phyloP scores from a whole-genome alignment of 169 alveolate species.

The Eimeria brunetti region DNA sequence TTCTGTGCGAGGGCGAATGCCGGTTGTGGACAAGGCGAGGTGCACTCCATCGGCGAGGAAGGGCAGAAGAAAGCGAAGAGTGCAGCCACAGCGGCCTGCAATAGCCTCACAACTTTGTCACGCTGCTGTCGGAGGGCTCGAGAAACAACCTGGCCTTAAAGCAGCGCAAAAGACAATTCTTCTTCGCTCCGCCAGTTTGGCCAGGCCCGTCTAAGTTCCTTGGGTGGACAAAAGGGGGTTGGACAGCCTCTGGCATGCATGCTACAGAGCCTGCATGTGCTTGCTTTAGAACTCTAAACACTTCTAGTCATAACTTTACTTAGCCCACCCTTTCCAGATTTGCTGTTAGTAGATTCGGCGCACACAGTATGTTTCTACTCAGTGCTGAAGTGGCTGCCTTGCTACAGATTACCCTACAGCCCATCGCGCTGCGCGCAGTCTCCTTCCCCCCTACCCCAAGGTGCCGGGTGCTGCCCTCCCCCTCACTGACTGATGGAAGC shows the following conservation, averaged over 20 bases:
- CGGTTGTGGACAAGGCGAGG: background rate
- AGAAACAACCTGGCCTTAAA: constrained; percentile 40
- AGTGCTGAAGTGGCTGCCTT: background rate
- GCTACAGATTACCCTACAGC: background rate
- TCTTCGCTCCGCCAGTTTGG: background rate
- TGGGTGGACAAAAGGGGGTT: background rate
- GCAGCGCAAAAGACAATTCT: background rate
- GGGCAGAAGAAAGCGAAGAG: background rate
- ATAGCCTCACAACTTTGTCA: constrained; percentile 17
- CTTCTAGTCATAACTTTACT: no score
- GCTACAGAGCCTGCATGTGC: background rate
- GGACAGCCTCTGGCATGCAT: no score
- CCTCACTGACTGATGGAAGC: constrained; percentile 48
- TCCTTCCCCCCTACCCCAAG: background rate
- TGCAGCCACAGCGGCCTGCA: background rate
- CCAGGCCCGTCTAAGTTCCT: background rate
- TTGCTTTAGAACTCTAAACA: background rate
- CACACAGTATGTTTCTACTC: background rate
- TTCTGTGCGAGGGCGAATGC: background rate
- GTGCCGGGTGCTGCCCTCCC: background rate
- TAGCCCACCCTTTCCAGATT: no score
- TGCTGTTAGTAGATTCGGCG: background rate
- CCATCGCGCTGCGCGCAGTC: background rate
- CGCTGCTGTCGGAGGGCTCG: constrained; percentile 56
- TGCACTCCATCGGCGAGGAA: background rate